Evolutionary conservation across 75 land plant species (phyloP).

Genomic region (Pseudotsuga menziesii): DNA sequence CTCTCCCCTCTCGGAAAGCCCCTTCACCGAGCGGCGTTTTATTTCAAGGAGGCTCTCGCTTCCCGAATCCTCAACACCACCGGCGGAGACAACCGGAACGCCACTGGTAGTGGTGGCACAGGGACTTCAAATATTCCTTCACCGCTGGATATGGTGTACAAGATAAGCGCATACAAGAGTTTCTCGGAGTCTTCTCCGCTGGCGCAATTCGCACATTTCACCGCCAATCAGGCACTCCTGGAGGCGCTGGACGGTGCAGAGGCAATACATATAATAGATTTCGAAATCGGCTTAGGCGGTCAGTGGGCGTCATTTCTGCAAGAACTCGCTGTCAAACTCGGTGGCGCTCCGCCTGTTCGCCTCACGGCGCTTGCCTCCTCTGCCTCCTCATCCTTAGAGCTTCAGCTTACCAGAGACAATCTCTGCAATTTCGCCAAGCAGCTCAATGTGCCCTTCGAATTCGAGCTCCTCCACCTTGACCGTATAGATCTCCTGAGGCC

Average conservation of each 20-base stretch:
- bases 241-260: constrained; percentile 66
- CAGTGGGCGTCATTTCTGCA: constrained; percentile 86
- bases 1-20: constrained; percentile 52
- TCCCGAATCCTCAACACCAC: constrained; percentile 14
- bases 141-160: constrained; percentile 48
- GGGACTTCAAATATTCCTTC: constrained; percentile 14
- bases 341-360: constrained; percentile 31
- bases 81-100: constrained; percentile 6
- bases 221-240: constrained; percentile 82
- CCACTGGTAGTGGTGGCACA: background rate
- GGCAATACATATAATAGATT: constrained; percentile 69
- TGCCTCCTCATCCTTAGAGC: constrained; percentile 23
- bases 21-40: constrained; percentile 61
- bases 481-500: constrained; percentile 33
- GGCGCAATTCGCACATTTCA: constrained; percentile 72
- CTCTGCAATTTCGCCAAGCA: constrained; percentile 63
- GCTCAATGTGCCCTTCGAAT: constrained; percentile 43
- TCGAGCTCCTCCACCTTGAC: constrained; percentile 28
- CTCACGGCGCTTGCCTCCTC: constrained; percentile 60
- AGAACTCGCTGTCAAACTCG: constrained; percentile 43
- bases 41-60: constrained; percentile 38
- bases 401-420: constrained; percentile 55
- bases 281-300: constrained; percentile 77
- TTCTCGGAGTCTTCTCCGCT: constrained; percentile 72
- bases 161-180: constrained; percentile 57